These are phyloP conservation scores for Chalciporus piperatus DNA, from an alignment of 768 basidiomycete genomes.

Conservation along the genomic window DNA sequence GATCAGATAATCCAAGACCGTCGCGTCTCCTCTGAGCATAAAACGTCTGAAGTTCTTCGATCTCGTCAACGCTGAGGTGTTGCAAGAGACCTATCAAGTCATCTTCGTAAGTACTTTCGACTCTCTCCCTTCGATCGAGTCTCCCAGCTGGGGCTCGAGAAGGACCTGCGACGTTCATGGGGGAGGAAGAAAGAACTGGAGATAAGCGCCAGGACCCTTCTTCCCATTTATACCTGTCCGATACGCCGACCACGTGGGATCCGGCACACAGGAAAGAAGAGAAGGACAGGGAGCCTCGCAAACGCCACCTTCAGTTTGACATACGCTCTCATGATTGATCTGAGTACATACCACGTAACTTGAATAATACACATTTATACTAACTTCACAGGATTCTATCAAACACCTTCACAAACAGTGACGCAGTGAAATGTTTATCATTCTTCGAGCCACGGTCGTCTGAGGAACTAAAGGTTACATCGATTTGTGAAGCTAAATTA, in stretches of 20 bases:
- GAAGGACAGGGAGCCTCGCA: too few species aligned
- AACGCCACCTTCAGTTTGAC: too few species aligned
- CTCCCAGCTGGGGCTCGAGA: slow-evolving; percentile 11
- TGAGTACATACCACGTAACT: too few species aligned
- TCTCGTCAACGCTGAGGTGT: slow-evolving; percentile 17
- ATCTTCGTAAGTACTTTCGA: slow-evolving; percentile 24
- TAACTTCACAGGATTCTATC: too few species aligned
- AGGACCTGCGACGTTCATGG: slow-evolving; percentile 29
- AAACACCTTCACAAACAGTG: too few species aligned
- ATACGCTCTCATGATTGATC: too few species aligned
- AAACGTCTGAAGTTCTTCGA: slow-evolving; percentile 16
- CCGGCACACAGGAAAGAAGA: too few species aligned
- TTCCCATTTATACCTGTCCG: slow-evolving; percentile 3
- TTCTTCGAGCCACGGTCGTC: too few species aligned
- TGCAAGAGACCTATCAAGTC: slow-evolving; percentile 22
- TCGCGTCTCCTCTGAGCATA: slow-evolving; percentile 2
- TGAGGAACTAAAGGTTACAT: too few species aligned
- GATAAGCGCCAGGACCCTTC: neutral
- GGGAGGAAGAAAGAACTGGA: slow-evolving; percentile 10
- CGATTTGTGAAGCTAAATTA: too few species aligned
- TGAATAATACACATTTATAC: too few species aligned
- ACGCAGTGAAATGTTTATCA: too few species aligned
- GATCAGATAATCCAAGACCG: slow-evolving; percentile 18
- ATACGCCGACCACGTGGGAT: neutral
- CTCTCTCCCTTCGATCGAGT: slow-evolving; percentile 5